Evolutionary conservation across 2,329 filamentous ascomycete genomes (phyloP), one percentile per base, ranked within the genome.

Genomic region (Paecilomyces fulvus): DNA sequence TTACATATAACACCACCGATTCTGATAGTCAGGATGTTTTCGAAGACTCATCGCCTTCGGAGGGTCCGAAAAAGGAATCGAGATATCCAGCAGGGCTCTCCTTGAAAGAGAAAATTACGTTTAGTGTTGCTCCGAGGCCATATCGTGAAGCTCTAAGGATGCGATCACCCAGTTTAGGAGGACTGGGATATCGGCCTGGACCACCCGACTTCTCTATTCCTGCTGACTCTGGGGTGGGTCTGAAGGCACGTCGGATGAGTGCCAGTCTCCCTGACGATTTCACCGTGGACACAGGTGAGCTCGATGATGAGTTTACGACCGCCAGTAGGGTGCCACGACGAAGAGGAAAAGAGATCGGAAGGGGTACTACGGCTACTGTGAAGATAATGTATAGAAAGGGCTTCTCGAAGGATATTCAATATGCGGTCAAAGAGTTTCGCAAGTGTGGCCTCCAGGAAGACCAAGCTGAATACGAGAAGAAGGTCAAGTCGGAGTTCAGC

Each of bases 401-500:
- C 30, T 80, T 75, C 57, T 75, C 80, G 4, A 78, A 69, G 25
- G 69, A 77, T 43, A 85, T 90, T 7, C 54, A 53, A 21, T 92
- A 87, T 62, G 91, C 91, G 0, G 90, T 95, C 63, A 96, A 96
- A 75, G 89, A 94, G 66, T 95, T 95, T 70, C 84, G 90, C 10
- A 82, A 83, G 61, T 88, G 88, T 70, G 84, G 84, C 33, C 79
- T 81, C 31, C 79, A 80, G 46, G 90, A 95, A 68, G 84, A 82
- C 9, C 78, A 83, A 59, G 80, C 84, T 30, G 89, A 94, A 53
- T 95, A 95, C 70, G 83, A 89, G 62, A 87, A 90, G 73, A 94
- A 95, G 77, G 89, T 95, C 76, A 95, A 92, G 72, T 92, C 89
- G 1, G 91, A 96, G 70, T 96, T 85, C 75, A 90, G 86, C 70